Evolutionary conservation across 805 yeast genomes (phyloP).

Genomic region (Torulaspora microellipsoides): DNA sequence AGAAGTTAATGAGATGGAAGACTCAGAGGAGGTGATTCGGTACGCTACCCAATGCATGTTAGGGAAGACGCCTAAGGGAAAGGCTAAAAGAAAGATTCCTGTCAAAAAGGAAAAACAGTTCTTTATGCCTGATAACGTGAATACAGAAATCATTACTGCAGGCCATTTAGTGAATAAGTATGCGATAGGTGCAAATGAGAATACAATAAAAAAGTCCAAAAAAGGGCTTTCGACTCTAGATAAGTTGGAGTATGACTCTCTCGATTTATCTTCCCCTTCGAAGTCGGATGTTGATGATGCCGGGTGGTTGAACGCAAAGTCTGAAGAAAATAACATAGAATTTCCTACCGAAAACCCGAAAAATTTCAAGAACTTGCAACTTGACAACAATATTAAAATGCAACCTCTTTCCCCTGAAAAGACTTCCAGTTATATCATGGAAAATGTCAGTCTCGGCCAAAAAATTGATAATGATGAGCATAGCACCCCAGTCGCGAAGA

Average conservation of each 20-base stretch:
- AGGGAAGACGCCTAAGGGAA: slow-evolving; percentile 32
- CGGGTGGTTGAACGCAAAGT: neutral
- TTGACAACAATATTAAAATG: neutral
- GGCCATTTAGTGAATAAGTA: slow-evolving; percentile 40
- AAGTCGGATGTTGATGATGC: slow-evolving; percentile 8
- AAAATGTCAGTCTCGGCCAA: slow-evolving; percentile 8
- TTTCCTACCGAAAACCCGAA: neutral
- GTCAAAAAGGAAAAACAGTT: slow-evolving; percentile 37
- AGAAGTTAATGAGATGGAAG: slow-evolving; percentile 48
- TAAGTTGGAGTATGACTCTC: slow-evolving; percentile 15
- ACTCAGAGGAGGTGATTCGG: slow-evolving; percentile 62
- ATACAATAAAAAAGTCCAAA: neutral
- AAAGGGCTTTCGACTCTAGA: slow-evolving; percentile 12
- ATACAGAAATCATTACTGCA: slow-evolving; percentile 57
- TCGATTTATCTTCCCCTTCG: slow-evolving; percentile 10
- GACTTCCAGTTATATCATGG: slow-evolving; percentile 4
- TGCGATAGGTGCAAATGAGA: neutral
- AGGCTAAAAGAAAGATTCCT: slow-evolving; percentile 15
- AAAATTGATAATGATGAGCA: slow-evolving; percentile 13
- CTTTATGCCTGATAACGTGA: slow-evolving; percentile 71
- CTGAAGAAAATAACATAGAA: too few species aligned
- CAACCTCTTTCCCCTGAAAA: slow-evolving; percentile 7
- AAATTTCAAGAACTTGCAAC: neutral
- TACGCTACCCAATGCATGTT: slow-evolving; percentile 64
- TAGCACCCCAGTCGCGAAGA: slow-evolving; percentile 3